Evolutionary conservation across 2,329 filamentous ascomycete species (phyloP).

Genomic region (Aspergillus neotritici): DNA sequence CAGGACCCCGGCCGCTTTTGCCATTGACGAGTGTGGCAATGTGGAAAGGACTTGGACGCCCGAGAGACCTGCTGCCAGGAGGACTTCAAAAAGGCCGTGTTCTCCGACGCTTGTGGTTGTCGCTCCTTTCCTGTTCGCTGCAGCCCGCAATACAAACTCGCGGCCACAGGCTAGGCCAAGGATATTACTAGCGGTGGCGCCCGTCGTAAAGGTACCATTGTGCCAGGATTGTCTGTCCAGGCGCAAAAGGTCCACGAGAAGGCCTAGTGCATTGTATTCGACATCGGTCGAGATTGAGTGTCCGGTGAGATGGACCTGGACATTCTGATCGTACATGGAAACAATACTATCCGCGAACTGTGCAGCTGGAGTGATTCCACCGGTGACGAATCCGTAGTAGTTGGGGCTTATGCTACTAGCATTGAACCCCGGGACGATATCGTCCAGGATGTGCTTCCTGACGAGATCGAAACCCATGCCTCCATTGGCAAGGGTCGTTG

Average conservation of each 20-base stretch:
- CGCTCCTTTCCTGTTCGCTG: conserved; percentile 34
- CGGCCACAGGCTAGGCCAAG: conserved; percentile 64
- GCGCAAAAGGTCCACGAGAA: conserved; percentile 63
- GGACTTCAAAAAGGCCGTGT: conserved; percentile 63
- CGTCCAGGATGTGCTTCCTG: conserved; percentile 36
- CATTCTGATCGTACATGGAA: conserved; percentile 73
- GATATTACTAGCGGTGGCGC: conserved; percentile 60
- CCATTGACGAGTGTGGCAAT: conserved; percentile 74
- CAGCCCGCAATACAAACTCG: conserved; percentile 49
- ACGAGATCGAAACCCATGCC: conserved; percentile 29
- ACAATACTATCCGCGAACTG: conserved; percentile 81
- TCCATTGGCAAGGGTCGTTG: conserved; percentile 20
- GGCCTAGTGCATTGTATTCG: conserved; percentile 64
- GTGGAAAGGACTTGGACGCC: conserved; percentile 74
- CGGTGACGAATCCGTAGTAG: conserved; percentile 88
- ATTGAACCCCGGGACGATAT: conserved; percentile 55
- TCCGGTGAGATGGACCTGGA: conserved; percentile 70
- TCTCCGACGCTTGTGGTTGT: conserved; percentile 55
- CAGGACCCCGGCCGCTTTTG: conserved; percentile 75
- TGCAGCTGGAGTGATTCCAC: conserved; percentile 71
- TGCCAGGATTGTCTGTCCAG: conserved; percentile 56
- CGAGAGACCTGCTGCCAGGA: conserved; percentile 56
- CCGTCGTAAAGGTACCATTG: conserved; percentile 76
- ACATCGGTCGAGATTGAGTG: conserved; percentile 72
- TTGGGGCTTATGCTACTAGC: conserved; percentile 58